Evolutionary conservation across 2,329 filamentous ascomycete genomes (phyloP).

Genomic region (Orbilia brochopaga): DNA sequence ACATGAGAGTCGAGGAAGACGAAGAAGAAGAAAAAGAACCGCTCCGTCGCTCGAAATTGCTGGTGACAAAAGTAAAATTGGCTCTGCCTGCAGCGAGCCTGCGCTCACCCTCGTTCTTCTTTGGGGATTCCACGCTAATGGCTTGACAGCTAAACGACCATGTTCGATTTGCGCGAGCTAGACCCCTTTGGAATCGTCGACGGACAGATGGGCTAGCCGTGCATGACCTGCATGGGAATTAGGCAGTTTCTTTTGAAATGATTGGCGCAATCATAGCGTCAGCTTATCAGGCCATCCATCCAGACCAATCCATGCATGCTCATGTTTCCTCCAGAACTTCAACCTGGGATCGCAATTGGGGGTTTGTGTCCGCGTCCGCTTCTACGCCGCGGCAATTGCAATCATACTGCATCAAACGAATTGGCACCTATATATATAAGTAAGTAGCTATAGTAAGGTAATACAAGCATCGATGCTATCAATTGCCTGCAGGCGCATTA

Average conservation of each 20-base stretch:
- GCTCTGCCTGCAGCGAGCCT: not conserved
- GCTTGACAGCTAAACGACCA: slow-evolving; percentile 18
- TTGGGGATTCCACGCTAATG: slow-evolving; percentile 23
- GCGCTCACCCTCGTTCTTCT: slow-evolving; percentile 1
- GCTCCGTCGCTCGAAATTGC: slow-evolving; percentile 5
- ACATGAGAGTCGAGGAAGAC: not conserved
- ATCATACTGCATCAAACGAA: no score
- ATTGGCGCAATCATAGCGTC: slow-evolving; percentile 51
- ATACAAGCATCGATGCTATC: no score
- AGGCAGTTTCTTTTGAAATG: slow-evolving; percentile 49
- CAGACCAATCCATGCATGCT: not conserved
- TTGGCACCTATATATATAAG: not conserved
- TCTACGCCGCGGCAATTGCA: no score
- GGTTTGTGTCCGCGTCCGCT: no score
- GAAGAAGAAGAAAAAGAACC: not conserved
- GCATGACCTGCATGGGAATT: slow-evolving; percentile 51
- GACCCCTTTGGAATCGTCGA: slow-evolving; percentile 47
- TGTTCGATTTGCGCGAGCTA: slow-evolving; percentile 11
- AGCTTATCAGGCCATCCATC: slow-evolving; percentile 26
- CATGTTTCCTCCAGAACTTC: not conserved
- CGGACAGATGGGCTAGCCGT: slow-evolving; percentile 32
- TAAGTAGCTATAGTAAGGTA: no score
- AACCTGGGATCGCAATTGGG: not conserved
- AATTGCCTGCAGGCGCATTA: no score
- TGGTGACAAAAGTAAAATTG: not conserved